These are phyloP conservation scores for Xylaria sp. DNA, from an alignment of 2,329 filamentous ascomycete species.

Conservation along the genomic window DNA sequence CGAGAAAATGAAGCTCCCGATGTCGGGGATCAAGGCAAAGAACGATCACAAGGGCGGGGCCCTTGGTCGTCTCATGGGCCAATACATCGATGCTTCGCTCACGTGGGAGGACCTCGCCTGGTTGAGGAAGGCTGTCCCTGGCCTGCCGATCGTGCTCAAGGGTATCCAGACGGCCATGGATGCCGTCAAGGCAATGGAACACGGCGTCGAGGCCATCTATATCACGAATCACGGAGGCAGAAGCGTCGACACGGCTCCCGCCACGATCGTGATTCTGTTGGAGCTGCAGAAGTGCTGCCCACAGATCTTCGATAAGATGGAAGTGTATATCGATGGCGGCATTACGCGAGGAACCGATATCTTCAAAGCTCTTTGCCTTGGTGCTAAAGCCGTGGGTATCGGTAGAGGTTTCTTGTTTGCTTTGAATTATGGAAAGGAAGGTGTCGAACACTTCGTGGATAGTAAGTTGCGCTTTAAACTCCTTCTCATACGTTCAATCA, in stretches of 20 bases:
- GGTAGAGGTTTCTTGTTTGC: constrained; percentile 57
- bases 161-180: constrained; percentile 65
- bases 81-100: constrained; percentile 52
- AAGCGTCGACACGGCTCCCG: constrained; percentile 44
- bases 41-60: constrained; percentile 52
- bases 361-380: constrained; percentile 61
- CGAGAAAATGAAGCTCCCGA: constrained; percentile 42
- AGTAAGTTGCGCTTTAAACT: constrained; percentile 38
- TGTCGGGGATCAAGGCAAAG: constrained; percentile 44
- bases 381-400: constrained; percentile 58
- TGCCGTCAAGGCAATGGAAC: constrained; percentile 53
- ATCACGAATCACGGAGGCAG: constrained; percentile 67
- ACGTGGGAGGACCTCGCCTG: constrained; percentile 62
- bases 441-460: constrained; percentile 48
- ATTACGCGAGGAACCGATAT: constrained; percentile 62
- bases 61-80: constrained; percentile 50
- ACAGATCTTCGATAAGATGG: constrained; percentile 53
- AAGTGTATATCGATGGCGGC: constrained; percentile 61
- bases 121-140: constrained; percentile 52
- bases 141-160: constrained; percentile 58
- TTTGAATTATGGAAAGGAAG: constrained; percentile 55
- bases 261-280: constrained; percentile 54
- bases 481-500: background rate
- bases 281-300: constrained; percentile 59
- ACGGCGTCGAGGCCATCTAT: constrained; percentile 62